Conservation (phyloP, 163 green algal species). For the Volvox carteri region DNA sequence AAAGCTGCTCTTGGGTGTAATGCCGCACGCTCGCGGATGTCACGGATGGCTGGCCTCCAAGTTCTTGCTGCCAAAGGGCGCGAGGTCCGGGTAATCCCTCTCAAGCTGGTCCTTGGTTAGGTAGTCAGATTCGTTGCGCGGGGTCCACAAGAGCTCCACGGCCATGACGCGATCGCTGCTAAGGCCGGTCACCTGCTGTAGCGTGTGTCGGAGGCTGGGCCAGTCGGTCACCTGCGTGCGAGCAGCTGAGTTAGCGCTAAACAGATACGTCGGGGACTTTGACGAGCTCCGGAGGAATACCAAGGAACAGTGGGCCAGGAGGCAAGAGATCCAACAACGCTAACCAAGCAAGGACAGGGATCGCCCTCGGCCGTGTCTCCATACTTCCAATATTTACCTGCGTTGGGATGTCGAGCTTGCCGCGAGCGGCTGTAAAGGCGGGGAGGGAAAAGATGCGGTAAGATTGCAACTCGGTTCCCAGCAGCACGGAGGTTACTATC, state of each 20-base stretch:
- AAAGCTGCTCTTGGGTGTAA: too few relatives aligned
- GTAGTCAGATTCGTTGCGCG: constrained; percentile 58
- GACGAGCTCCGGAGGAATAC: too few relatives aligned
- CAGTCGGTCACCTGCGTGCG: constrained; percentile 53
- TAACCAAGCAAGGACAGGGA: too few relatives aligned
- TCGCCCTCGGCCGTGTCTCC: background rate
- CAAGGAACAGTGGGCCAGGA: too few relatives aligned
- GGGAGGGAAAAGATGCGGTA: background rate
- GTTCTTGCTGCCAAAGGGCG: constrained; percentile 33
- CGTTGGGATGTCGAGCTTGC: constrained; percentile 1
- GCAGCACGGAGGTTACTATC: too few relatives aligned
- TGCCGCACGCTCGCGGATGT: too few relatives aligned
- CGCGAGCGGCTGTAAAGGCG: constrained; percentile 18
- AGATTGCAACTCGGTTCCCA: too few relatives aligned
- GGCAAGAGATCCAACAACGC: too few relatives aligned
- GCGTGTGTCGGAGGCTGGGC: constrained; percentile 12
- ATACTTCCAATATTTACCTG: background rate
- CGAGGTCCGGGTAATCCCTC: constrained; percentile 46
- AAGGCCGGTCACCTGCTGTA: constrained; percentile 58
- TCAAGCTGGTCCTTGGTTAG: constrained; percentile 56
- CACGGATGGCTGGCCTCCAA: background rate
- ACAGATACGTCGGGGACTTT: too few relatives aligned
- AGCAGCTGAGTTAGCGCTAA: too few relatives aligned
- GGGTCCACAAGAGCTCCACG: constrained; percentile 68
- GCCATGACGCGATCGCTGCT: constrained; percentile 58